Conservation (phyloP, 179 eudicot genomes). For the Sideroxylon spinosum region DNA sequence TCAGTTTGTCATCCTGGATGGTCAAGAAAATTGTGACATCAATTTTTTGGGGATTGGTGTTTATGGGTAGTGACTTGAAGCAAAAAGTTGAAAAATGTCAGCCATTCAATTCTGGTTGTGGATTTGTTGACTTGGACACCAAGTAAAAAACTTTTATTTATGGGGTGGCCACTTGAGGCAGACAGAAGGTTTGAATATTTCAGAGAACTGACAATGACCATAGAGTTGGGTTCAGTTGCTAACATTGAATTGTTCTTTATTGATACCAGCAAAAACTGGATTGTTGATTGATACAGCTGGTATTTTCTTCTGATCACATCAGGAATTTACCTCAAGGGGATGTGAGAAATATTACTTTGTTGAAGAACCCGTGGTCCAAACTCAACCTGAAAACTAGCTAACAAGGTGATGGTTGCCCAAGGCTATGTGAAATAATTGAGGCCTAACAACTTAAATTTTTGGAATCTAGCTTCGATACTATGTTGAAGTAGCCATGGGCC, state of each 20-base stretch:
- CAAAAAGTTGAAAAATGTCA: not conserved
- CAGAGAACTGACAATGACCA: not conserved
- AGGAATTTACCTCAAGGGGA: no score
- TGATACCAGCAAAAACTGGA: not conserved
- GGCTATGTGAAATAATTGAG: no score
- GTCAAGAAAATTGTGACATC: not conserved
- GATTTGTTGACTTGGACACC: not conserved
- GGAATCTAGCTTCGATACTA: no score
- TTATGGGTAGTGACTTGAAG: not conserved
- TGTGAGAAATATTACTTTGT: no score
- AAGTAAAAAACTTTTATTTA: not conserved
- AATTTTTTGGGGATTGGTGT: not conserved
- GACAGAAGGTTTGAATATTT: not conserved
- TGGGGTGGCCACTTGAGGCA: slow-evolving; percentile 5
- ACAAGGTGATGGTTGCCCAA: no score
- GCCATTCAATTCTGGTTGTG: slow-evolving; percentile 7
- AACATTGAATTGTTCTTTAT: not conserved
- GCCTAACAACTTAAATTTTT: no score
- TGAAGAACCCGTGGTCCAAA: no score
- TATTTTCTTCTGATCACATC: no score
- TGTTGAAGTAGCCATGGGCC: no score
- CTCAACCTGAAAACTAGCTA: no score
- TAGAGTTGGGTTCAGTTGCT: no score
- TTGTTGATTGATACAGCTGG: not conserved
- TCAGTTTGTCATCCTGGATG: not conserved